Evolutionary conservation across 306 rosid genomes (phyloP).

Genomic region (Geum urbanum): DNA sequence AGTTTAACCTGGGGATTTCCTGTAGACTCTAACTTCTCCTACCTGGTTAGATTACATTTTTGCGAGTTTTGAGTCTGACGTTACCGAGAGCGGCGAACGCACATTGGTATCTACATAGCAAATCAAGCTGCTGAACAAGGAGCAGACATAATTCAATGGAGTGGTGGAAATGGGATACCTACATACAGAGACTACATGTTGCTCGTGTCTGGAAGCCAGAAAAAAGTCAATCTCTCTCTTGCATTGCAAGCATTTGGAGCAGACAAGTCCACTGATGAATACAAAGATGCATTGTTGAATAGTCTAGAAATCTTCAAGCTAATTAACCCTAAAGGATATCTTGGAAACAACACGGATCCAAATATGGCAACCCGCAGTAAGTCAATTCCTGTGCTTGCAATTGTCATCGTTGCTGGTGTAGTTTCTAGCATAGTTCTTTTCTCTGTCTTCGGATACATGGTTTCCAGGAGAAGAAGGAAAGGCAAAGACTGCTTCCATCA

Average conservation of each 20-base stretch:
- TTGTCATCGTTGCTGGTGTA: conserved; percentile 4
- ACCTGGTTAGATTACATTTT: conserved; percentile 34
- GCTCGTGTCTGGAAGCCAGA: neutral
- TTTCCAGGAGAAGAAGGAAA: neutral
- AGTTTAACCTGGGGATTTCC: conserved; percentile 32
- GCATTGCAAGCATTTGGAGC: conserved; percentile 2
- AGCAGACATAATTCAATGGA: conserved; percentile 26
- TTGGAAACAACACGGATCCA: neutral
- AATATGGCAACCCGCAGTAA: too few relatives aligned
- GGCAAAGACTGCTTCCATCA: neutral
- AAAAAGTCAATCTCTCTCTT: conserved; percentile 22
- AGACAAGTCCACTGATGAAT: neutral
- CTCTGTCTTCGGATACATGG: neutral
- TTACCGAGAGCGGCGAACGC: neutral
- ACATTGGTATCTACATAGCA: conserved; percentile 31
- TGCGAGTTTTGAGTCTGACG: conserved; percentile 2
- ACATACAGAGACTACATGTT: conserved; percentile 24
- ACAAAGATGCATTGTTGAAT: conserved; percentile 32
- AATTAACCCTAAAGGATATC: neutral
- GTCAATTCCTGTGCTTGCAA: neutral
- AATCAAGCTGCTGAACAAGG: neutral
- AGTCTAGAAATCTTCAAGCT: conserved; percentile 51
- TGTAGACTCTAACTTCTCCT: conserved; percentile 20
- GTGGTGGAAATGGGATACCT: neutral
- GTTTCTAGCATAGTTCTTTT: neutral